Evolutionary conservation across 495 filamentous ascomycete genomes (phyloP).

Genomic region (Gamarada debralockiae): DNA sequence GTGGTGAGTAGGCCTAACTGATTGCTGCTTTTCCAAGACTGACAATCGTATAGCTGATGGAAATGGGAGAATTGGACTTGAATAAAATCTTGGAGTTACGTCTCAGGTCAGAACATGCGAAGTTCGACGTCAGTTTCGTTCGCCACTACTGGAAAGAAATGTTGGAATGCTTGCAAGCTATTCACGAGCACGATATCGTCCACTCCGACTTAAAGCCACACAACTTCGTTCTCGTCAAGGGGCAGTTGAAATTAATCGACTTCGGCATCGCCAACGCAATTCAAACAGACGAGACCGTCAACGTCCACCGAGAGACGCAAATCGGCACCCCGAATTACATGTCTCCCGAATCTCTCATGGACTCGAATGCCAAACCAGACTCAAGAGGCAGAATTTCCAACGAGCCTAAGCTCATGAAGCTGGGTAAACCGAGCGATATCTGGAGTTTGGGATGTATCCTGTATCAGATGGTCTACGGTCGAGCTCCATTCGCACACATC

Average conservation of each 20-base stretch:
- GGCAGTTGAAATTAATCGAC: conserved; percentile 82
- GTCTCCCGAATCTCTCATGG: conserved; percentile 89
- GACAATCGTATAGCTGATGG: conserved; percentile 66
- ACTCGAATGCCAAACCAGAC: conserved; percentile 62
- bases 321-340: conserved; percentile 98
- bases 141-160: conserved; percentile 98
- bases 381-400: conserved; percentile 47
- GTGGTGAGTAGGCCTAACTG: conserved; percentile 52
- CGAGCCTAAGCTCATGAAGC: conserved; percentile 78
- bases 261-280: conserved; percentile 98
- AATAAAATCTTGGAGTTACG: conserved; percentile 77
- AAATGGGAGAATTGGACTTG: conserved; percentile 94
- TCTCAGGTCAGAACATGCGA: conserved; percentile 65
- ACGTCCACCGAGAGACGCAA: conserved; percentile 93
- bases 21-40: not conserved
- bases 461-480: conserved; percentile 95
- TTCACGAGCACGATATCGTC: conserved; percentile 86
- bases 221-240: conserved; percentile 87
- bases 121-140: conserved; percentile 85
- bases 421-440: conserved; percentile 92
- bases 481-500: conserved; percentile 90
- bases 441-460: conserved; percentile 96
- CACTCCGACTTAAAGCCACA: conserved; percentile 96
- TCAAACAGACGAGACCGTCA: conserved; percentile 87
- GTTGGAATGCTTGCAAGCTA: conserved; percentile 89